Base-by-base conservation (phyloP, 2,329 filamentous ascomycete species). In the Aspergillus sp. region DNA sequence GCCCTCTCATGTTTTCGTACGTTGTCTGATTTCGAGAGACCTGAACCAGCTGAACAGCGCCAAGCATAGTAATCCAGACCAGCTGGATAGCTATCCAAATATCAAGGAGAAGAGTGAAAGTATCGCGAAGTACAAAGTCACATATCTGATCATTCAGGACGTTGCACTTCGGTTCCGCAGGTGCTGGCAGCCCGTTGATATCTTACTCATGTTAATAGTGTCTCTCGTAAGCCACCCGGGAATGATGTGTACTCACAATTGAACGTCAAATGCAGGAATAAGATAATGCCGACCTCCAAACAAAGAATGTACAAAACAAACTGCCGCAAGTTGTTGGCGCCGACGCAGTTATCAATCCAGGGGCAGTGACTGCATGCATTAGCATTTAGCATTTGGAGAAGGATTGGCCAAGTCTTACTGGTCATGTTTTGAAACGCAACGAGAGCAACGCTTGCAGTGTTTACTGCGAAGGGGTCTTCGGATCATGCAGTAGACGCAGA, bases 311-410 rank as follows among this genome's bases (percentile, higher is more conserved):
- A 99, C 50, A 97, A 79, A 69, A 97, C 89, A 75, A 99, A 99
- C 66, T 97, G 93, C 13, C 95, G 88, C 70, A 98, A 90, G 73
- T 98, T 99, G 78, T 98, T 98, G 62, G 95, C 85, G 44, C 91
- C 95, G 42, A 99, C 86, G 68, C 95, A 99, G 75, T 97, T 98
- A 77, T 96, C 90, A 22, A 98, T 90, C 95, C 95, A 99, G 0
- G 95, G 95, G 70, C 95, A 99, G 72, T 99, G 95, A 70, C 91
- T 96, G 64, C 13, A 61, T 22, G 39, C 7, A n/a, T 52, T 46
- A 61, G 45, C 22, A 4, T 9, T 30, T 30, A 19, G 52, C 49
- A 11, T n/a, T 19, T 46, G 17, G 9, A 7, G 11, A 12, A 37
- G 13, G 9, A 13, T 13, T n/a, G 27, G 27, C 24, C 17, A 24